Conservation (phyloP, 306 rosid species). For the Acacia melanoxylon region DNA sequence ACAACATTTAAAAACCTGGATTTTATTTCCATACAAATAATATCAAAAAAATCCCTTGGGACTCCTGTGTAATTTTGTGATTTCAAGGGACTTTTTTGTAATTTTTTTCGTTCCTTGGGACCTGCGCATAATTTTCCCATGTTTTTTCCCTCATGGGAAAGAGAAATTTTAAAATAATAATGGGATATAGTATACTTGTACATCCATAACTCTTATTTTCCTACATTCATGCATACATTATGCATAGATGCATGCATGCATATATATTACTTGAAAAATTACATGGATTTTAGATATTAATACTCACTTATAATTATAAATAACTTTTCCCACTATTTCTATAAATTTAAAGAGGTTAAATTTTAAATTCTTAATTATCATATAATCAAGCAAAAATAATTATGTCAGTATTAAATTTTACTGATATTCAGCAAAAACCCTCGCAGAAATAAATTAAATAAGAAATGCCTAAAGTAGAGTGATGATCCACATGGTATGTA, state of each 20-base stretch:
- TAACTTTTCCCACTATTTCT: background rate
- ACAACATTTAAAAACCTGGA: too few relatives aligned
- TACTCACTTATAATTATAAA: background rate
- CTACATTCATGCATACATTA: too few relatives aligned
- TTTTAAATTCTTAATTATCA: background rate
- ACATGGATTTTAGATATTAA: background rate
- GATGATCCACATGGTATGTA: slow-evolving; percentile 25
- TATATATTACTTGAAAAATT: background rate
- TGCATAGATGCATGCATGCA: too few relatives aligned
- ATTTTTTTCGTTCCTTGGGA: too few relatives aligned
- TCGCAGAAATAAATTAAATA: background rate
- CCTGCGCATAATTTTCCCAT: too few relatives aligned
- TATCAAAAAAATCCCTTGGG: too few relatives aligned
- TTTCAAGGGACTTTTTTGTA: too few relatives aligned
- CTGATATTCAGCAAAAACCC: background rate
- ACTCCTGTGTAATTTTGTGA: too few relatives aligned
- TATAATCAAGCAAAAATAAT: background rate
- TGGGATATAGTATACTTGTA: background rate
- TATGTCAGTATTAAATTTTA: background rate
- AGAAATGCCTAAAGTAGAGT: background rate
- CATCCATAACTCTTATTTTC: background rate
- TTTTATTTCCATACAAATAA: too few relatives aligned
- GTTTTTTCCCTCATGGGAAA: background rate
- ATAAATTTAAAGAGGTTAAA: background rate
- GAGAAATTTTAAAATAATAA: background rate